These are phyloP conservation scores for Epipyxis sp. DNA, from an alignment of 108 stramenopile genomes.

Conservation along the genomic window DNA sequence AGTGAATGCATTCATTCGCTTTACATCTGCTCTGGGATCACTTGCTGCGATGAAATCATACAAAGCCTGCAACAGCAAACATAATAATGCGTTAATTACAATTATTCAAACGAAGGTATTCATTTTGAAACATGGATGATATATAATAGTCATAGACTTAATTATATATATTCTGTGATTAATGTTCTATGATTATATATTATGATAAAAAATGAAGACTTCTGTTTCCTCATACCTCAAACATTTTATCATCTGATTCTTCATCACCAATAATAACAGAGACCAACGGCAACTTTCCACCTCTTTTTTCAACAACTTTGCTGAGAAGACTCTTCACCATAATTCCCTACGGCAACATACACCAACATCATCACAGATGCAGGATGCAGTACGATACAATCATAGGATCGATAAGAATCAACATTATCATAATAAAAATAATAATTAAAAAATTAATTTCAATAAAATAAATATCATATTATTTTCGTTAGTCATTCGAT, in stretches of 20 bases:
- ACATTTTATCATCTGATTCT: background rate
- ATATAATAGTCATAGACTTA: background rate
- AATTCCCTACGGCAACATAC: background rate
- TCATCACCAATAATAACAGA: background rate
- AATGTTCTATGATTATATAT: background rate
- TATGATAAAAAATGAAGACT: background rate
- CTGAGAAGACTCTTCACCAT: background rate
- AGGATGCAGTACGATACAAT: too few species aligned
- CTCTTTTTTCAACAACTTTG: background rate
- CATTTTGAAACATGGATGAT: too few species aligned
- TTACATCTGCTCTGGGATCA: too few species aligned
- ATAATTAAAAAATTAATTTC: background rate
- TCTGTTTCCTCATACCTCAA: too few species aligned
- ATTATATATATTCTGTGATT: background rate
- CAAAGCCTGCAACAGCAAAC: background rate
- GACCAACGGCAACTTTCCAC: background rate
- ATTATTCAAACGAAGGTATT: background rate
- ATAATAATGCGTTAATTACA: background rate
- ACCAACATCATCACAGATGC: too few species aligned
- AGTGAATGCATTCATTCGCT: background rate
- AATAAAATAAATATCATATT: background rate
- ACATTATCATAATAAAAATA: background rate
- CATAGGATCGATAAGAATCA: background rate
- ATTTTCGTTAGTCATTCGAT: background rate
- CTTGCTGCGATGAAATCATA: too few species aligned